phyloP scores from a whole-genome alignment of 2,329 filamentous ascomycete species.

The Alternaria gansuensis region DNA sequence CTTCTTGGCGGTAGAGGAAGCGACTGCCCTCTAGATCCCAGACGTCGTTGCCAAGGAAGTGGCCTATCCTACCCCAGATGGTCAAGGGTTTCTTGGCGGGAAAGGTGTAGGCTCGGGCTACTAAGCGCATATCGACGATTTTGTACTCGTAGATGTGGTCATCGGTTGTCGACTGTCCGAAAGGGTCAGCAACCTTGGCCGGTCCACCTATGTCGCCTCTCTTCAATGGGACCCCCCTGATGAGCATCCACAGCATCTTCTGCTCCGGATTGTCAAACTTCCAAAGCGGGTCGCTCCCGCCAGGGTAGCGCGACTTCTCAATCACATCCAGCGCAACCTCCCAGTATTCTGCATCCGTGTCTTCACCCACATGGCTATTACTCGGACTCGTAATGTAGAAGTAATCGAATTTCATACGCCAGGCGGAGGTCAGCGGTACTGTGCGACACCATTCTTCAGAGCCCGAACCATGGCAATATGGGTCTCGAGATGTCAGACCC shows the following conservation, averaged over 20 bases:
- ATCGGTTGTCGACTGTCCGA: slow-evolving; percentile 24
- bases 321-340: slow-evolving; percentile 44
- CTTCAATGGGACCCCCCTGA: slow-evolving; percentile 33
- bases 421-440: slow-evolving; percentile 20
- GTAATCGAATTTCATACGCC: slow-evolving; percentile 30
- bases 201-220: slow-evolving; percentile 12
- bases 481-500: slow-evolving; percentile 33
- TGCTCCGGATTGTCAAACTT: slow-evolving; percentile 36
- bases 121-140: slow-evolving; percentile 38
- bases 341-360: slow-evolving; percentile 36
- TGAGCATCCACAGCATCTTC: slow-evolving; percentile 39
- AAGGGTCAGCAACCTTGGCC: slow-evolving; percentile 31
- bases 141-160: slow-evolving; percentile 36
- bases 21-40: slow-evolving; percentile 34
- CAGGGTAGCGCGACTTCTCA: slow-evolving; percentile 25
- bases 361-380: slow-evolving; percentile 22
- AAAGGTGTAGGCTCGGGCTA: slow-evolving; percentile 36
- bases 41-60: slow-evolving; percentile 45
- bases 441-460: slow-evolving; percentile 32
- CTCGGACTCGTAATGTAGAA: slow-evolving; percentile 33
- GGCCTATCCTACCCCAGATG: slow-evolving; percentile 31
- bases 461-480: slow-evolving; percentile 23
- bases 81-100: slow-evolving; percentile 15
- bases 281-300: slow-evolving; percentile 26
- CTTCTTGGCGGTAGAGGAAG: slow-evolving; percentile 38